phyloP scores from a whole-genome alignment of 75 land plant species.

The Cryptomeria japonica region DNA sequence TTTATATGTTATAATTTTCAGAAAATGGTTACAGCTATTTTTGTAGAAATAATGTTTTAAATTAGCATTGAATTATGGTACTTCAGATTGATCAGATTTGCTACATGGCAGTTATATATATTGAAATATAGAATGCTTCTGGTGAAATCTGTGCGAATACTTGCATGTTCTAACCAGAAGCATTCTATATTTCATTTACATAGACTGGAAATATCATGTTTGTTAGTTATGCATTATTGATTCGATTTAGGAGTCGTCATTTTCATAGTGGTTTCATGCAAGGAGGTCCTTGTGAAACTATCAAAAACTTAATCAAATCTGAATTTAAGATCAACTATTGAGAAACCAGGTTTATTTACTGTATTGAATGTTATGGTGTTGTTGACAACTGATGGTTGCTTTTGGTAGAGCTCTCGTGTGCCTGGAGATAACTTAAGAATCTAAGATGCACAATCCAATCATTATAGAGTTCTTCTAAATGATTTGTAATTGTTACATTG shows the following conservation, averaged over 20 bases:
- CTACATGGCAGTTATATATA: too few relatives aligned
- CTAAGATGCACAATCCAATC: background rate
- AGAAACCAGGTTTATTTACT: background rate
- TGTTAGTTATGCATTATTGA: background rate
- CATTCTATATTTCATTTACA: too few relatives aligned
- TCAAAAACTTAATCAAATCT: background rate
- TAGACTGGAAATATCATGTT: too few relatives aligned
- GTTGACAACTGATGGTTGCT: background rate
- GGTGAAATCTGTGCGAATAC: too few relatives aligned
- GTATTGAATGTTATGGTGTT: background rate
- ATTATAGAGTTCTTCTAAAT: background rate
- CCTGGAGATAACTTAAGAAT: background rate
- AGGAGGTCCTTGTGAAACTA: background rate
- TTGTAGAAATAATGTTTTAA: background rate
- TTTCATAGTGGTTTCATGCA: background rate
- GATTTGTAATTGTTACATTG: background rate
- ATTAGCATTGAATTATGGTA: background rate
- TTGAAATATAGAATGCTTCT: too few relatives aligned
- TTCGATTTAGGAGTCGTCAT: background rate
- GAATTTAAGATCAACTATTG: background rate
- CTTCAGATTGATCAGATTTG: background rate
- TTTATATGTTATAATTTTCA: background rate
- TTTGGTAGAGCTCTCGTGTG: background rate
- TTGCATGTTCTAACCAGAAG: too few relatives aligned
- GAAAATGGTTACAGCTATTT: background rate